Percentiles rank a stretch among this genome's conserved stretches.
Conservation (phyloP, 768 basidiomycete genomes). For the Tremella fuciformis region DNA sequence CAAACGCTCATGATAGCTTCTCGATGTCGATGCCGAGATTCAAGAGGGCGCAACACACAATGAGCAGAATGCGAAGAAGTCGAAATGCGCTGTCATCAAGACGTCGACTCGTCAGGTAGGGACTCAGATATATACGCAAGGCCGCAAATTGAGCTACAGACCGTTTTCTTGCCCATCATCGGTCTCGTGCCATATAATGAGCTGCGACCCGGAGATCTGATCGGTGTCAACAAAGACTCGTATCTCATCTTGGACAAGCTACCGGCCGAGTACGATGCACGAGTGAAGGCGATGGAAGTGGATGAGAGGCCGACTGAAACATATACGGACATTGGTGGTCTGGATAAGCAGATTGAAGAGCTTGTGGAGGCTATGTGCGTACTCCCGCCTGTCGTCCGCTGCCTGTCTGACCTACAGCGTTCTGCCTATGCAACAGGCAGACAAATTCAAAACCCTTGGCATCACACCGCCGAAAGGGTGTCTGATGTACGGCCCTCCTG, state of each 20-base stretch:
- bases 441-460: slow-evolving; percentile 97
- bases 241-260: slow-evolving; percentile 94
- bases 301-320: slow-evolving; percentile 96
- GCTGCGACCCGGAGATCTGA: slow-evolving; percentile 86
- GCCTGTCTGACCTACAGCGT: slow-evolving; percentile 55
- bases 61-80: slow-evolving; percentile 90
- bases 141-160: slow-evolving; percentile 52
- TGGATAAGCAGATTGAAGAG: slow-evolving; percentile 99
- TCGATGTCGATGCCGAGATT: slow-evolving; percentile 88
- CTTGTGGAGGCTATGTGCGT: slow-evolving; percentile 83
- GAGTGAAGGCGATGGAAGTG: slow-evolving; percentile 99
- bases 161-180: slow-evolving; percentile 95
- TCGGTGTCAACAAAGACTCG: slow-evolving; percentile 99
- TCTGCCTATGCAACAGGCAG: slow-evolving; percentile 95
- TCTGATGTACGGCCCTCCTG: slow-evolving; percentile 98
- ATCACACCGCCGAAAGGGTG: slow-evolving; percentile 97
- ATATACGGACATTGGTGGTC: slow-evolving; percentile 87
- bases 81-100: slow-evolving; percentile 98
- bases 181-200: slow-evolving; percentile 92
- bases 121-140: background rate
- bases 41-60: slow-evolving; percentile 96
- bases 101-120: slow-evolving; percentile 85
- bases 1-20: slow-evolving; percentile 59
- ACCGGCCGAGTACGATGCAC: slow-evolving; percentile 91
- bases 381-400: background rate